These are phyloP conservation scores for Lyophyllum semitale DNA, from an alignment of 768 basidiomycete species.

Conservation along the genomic window DNA sequence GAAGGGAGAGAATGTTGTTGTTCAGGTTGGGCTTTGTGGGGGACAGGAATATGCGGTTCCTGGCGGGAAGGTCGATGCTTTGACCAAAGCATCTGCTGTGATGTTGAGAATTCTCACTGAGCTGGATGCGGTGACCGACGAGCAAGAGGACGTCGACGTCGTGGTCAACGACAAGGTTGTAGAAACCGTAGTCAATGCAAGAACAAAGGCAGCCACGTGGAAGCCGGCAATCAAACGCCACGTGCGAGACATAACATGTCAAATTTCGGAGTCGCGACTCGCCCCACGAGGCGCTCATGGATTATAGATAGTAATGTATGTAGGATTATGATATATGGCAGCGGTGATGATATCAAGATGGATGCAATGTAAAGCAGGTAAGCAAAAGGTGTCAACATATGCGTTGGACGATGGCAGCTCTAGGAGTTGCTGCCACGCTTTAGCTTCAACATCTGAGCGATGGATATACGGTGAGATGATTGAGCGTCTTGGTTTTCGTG, in stretches of 20 bases:
- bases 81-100: constrained; percentile 21
- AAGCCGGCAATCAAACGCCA: constrained; percentile 24
- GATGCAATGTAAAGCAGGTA: constrained; percentile 4
- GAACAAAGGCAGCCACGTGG: constrained; percentile 21
- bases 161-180: constrained; percentile 5
- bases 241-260: constrained; percentile 23
- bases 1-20: constrained; percentile 10
- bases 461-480: constrained; percentile 64
- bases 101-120: not conserved
- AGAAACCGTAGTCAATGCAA: constrained; percentile 20
- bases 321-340: constrained; percentile 5
- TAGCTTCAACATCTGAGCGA: constrained; percentile 44
- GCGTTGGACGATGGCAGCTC: not conserved
- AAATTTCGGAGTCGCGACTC: not conserved
- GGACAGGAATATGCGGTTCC: constrained; percentile 12
- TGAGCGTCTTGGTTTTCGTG: constrained; percentile 74
- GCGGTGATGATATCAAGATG: not conserved
- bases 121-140: constrained; percentile 6
- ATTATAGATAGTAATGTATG: constrained; percentile 6
- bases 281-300: not conserved
- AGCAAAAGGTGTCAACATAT: not conserved
- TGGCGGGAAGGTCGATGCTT: constrained; percentile 21
- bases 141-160: constrained; percentile 10
- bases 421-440: constrained; percentile 39
- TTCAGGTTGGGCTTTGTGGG: constrained; percentile 16